phyloP scores from a whole-genome alignment of 1,284 basidiomycete species.

The Sporisorium graminicola region DNA sequence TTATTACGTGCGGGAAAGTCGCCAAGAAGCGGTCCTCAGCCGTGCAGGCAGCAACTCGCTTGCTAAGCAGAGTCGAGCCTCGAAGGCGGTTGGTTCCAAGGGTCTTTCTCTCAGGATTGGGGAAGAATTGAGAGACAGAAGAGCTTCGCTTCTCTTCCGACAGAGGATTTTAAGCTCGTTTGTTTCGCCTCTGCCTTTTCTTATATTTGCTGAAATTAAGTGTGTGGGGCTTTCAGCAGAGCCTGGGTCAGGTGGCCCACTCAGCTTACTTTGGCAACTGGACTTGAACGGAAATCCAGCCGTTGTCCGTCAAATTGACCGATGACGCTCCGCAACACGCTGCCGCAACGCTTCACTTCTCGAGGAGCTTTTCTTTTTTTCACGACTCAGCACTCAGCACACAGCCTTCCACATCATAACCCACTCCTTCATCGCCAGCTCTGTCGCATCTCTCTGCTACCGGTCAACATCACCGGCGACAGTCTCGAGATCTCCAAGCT shows the following conservation, averaged over 20 bases:
- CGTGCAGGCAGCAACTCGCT: no score
- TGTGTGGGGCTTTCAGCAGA: background rate
- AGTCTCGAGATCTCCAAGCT: background rate
- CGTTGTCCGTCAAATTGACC: slow-evolving; percentile 32
- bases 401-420: background rate
- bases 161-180: background rate
- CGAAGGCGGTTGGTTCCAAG: background rate
- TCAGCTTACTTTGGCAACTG: background rate
- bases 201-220: no score
- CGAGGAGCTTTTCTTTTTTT: slow-evolving; percentile 5
- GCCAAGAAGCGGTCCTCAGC: no score
- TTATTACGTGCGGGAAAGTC: background rate
- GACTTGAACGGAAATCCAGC: slow-evolving; percentile 1
- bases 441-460: background rate
- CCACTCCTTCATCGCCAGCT: background rate
- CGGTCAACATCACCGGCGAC: background rate
- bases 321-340: slow-evolving; percentile 19
- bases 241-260: slow-evolving; percentile 3
- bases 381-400: background rate
- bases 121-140: background rate
- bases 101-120: background rate
- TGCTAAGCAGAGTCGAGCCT: background rate
- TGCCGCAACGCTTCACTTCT: background rate
- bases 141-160: slow-evolving; percentile 8
- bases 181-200: no score